Conservation (phyloP, 1,139 yeast genomes). For the Geotrichum phurueaensis region DNA sequence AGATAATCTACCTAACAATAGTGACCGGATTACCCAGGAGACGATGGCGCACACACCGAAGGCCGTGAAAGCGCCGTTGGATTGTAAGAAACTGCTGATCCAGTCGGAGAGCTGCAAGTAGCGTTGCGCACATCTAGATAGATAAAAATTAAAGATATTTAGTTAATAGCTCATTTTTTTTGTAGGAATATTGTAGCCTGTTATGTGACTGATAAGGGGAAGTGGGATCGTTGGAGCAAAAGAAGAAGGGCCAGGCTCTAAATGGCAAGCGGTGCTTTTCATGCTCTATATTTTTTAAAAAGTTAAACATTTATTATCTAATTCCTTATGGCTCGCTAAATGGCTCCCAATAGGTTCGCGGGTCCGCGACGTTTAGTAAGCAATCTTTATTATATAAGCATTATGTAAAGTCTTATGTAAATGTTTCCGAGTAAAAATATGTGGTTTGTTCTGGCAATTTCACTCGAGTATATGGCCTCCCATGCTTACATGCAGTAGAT, state of each 20-base stretch:
- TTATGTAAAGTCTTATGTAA: no score
- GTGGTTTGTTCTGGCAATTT: no score
- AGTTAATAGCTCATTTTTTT: neutral
- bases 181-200: neutral
- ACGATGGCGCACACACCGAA: conserved; percentile 29
- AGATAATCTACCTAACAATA: conserved; percentile 2
- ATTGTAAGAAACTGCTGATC: conserved; percentile 23
- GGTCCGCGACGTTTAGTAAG: no score
- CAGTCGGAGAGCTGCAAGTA: conserved; percentile 9
- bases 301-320: no score
- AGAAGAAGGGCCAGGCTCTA: neutral
- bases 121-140: neutral
- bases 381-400: no score
- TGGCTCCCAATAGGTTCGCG: no score
- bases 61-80: conserved; percentile 28
- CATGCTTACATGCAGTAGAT: no score
- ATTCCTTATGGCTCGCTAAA: no score
- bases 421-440: no score
- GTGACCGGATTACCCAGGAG: conserved; percentile 22
- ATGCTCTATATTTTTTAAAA: no score
- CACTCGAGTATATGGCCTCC: no score
- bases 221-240: neutral
- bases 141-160: neutral
- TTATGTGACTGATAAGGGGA: neutral
- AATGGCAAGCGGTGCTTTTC: neutral